Evolutionary conservation across 257 asterid genomes (phyloP), one percentile per base, ranked within the genome.

Genomic region (Echium plantagineum): DNA sequence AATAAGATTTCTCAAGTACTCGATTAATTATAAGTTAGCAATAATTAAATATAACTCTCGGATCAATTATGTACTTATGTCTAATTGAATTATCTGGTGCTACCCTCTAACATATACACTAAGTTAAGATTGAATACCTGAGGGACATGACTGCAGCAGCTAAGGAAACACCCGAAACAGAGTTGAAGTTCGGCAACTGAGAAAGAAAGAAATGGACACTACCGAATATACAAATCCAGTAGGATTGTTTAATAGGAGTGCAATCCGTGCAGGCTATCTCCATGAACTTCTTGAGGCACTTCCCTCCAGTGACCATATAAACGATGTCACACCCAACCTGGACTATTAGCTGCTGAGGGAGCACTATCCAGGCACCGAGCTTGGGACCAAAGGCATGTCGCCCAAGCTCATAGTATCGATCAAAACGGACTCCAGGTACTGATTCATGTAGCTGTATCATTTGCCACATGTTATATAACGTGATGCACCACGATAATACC

Each of bases 61-160:
- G 7, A 28, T 28, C 32, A 6, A 28, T 28, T 28, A 28, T 28
- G 32, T 28, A 6, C 5, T 28, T 28, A 28, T 28, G 32, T 28
- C 7, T 28, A 28, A 28, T 28, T 0, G 32, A 3, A 28, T 28
- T 28, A 28, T 28, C 32, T 28, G 32, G 32, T 28, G 6, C 32
- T 3, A 28, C 5, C 5, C 3, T 0, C 32, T 35, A 35, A 8
- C 46, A 35, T 35, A 35, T 35, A 35, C 12, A 35, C 28, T 60
- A 17, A 4, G 3, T 7, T 28, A 66, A 66, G 28, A 13, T 48
- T 54, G 9, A 21, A 52, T 76, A 85, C 94, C 94, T 80, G 8
- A 86, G 78, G 9, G 97, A 89, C 97, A 89, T 89, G 81, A 89
- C 59, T 21, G 97, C 97, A 54, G 97, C 97, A 0, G 93, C 88